Conservation (phyloP, 306 rosid genomes). For the Quercus agrifolia region DNA sequence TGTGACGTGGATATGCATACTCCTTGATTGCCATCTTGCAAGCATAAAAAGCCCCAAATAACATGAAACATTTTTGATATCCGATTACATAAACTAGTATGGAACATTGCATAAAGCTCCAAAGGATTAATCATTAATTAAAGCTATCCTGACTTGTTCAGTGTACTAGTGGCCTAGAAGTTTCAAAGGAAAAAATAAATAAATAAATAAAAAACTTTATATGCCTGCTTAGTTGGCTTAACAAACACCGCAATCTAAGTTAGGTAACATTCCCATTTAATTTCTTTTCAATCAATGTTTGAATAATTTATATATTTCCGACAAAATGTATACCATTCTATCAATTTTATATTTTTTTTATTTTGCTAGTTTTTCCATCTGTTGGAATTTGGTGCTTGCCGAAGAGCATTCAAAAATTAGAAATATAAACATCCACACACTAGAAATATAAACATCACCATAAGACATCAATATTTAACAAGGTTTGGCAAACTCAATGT, state of each 20-base stretch:
- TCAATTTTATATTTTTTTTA: not conserved
- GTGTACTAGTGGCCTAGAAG: not conserved
- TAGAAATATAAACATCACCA: no score
- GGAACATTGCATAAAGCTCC: not conserved
- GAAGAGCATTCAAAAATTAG: no score
- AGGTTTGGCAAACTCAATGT: no score
- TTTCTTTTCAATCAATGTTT: not conserved
- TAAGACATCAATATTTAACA: no score
- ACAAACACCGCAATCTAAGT: not conserved
- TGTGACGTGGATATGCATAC: no score
- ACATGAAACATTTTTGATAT: not conserved
- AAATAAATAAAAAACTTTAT: not conserved
- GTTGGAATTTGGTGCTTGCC: no score
- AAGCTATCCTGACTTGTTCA: no score
- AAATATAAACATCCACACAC: no score
- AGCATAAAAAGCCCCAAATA: not conserved
- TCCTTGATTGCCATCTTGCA: not conserved
- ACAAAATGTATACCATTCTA: not conserved
- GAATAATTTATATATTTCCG: no score
- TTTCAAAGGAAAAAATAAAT: not conserved
- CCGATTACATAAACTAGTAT: not conserved
- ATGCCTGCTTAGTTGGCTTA: not conserved
- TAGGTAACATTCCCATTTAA: not conserved
- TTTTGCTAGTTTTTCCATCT: not conserved
- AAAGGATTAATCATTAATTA: no score